Conservation (phyloP, 176 grass and related monocot species). For the Avena atlantica region DNA sequence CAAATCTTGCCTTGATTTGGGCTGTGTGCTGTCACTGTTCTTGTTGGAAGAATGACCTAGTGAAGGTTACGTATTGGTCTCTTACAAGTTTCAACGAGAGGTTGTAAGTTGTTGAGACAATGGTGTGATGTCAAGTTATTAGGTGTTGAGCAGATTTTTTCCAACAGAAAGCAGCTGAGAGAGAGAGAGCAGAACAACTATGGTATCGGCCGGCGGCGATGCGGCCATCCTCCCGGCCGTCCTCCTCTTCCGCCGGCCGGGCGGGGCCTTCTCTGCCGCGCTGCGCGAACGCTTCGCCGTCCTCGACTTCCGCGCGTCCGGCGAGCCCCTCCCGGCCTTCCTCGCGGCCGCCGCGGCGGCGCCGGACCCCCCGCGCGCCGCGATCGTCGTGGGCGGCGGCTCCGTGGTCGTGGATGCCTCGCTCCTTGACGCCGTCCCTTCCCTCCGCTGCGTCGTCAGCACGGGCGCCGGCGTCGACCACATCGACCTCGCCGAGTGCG, state of each 20-base stretch:
- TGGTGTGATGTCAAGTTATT: background rate
- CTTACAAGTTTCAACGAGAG: background rate
- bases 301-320: conserved; percentile 35
- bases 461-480: conserved; percentile 50
- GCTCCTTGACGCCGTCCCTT: conserved; percentile 38
- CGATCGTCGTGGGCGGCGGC: conserved; percentile 1
- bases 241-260: conserved; percentile 21
- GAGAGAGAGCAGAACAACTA: background rate
- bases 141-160: background rate
- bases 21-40: background rate
- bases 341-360: conserved; percentile 27
- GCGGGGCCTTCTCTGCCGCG: background rate
- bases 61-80: background rate
- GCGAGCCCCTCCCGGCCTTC: conserved; percentile 26
- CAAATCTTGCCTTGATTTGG: background rate
- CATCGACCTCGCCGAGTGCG: conserved; percentile 57
- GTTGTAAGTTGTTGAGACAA: background rate
- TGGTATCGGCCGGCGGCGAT: background rate
- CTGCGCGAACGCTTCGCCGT: conserved; percentile 30
- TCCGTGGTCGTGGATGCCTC: background rate
- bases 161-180: background rate
- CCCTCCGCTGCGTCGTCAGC: conserved; percentile 44
- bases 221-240: background rate
- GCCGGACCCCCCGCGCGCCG: conserved; percentile 15
- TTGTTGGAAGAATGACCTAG: background rate